Evolutionary conservation across 345 rosid species (phyloP).

Genomic region (Geranium rotundifolium): DNA sequence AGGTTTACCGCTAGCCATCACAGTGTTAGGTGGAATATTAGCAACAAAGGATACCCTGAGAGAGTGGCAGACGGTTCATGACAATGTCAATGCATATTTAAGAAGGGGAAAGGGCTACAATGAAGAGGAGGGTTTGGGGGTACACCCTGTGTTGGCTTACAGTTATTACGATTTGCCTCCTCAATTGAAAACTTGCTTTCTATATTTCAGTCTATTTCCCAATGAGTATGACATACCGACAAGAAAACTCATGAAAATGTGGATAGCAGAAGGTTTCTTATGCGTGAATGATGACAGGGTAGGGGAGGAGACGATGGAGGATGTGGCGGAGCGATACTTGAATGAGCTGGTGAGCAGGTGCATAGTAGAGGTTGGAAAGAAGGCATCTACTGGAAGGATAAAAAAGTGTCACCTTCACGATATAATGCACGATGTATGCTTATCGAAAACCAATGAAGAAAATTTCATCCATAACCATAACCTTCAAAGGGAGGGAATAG

Average conservation of each 20-base stretch:
- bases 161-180: slow-evolving; percentile 25
- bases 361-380: slow-evolving; percentile 18
- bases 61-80: slow-evolving; percentile 13
- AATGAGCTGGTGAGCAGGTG: slow-evolving; percentile 21
- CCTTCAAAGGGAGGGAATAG: background rate
- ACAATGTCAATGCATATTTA: slow-evolving; percentile 11
- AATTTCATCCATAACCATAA: slow-evolving; percentile 11
- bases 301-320: slow-evolving; percentile 12
- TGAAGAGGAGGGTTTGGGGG: background rate
- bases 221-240: slow-evolving; percentile 23
- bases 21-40: slow-evolving; percentile 28
- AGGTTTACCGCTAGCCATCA: slow-evolving; percentile 27
- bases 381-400: slow-evolving; percentile 17
- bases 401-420: slow-evolving; percentile 28
- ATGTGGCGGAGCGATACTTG: slow-evolving; percentile 17
- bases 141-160: slow-evolving; percentile 10
- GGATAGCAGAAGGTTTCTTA: slow-evolving; percentile 39
- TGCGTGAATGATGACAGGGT: background rate
- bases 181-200: slow-evolving; percentile 22
- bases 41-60: slow-evolving; percentile 12
- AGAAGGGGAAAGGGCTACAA: background rate
- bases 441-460: slow-evolving; percentile 16
- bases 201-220: slow-evolving; percentile 19
- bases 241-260: slow-evolving; percentile 23
- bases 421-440: slow-evolving; percentile 24